Evolutionary conservation across 495 filamentous ascomycete genomes (phyloP).

Genomic region (Talaromyces proteolyticus): DNA sequence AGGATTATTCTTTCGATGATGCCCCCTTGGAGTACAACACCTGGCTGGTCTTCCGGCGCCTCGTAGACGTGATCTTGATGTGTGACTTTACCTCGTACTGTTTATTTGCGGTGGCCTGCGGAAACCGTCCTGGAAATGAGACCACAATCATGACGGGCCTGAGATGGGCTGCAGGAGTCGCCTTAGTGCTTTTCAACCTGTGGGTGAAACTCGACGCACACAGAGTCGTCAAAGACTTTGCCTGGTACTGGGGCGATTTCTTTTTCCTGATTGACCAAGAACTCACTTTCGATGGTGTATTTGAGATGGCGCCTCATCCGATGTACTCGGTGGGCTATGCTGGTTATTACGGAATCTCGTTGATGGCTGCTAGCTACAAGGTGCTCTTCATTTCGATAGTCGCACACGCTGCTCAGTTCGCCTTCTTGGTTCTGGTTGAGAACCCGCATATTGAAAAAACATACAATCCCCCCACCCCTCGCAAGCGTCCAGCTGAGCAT

Average conservation of each 20-base stretch:
- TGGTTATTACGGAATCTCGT: slow-evolving; percentile 97
- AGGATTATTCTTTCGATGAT: slow-evolving; percentile 89
- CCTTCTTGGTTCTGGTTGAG: slow-evolving; percentile 83
- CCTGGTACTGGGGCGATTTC: slow-evolving; percentile 99
- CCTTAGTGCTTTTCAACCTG: slow-evolving; percentile 87
- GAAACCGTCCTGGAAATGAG: slow-evolving; percentile 66
- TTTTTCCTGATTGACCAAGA: slow-evolving; percentile 98
- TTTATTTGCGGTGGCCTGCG: slow-evolving; percentile 89
- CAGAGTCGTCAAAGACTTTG: slow-evolving; percentile 97
- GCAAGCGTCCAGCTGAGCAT: slow-evolving; percentile 44
- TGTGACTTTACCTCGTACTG: slow-evolving; percentile 97
- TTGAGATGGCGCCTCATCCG: slow-evolving; percentile 97
- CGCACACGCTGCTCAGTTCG: slow-evolving; percentile 92
- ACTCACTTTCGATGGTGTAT: slow-evolving; percentile 96
- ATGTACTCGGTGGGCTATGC: slow-evolving; percentile 99
- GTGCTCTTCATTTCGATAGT: slow-evolving; percentile 93
- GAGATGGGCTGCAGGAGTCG: slow-evolving; percentile 77
- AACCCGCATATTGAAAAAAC: slow-evolving; percentile 98
- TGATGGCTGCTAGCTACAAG: slow-evolving; percentile 96
- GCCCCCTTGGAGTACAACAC: slow-evolving; percentile 98
- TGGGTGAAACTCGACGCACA: slow-evolving; percentile 99
- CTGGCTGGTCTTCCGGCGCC: slow-evolving; percentile 90
- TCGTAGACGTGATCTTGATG: slow-evolving; percentile 96
- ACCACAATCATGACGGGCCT: slow-evolving; percentile 56
- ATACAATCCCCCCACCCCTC: slow-evolving; percentile 84